Base-by-base conservation (phyloP, 805 yeast genomes). In the Wickerhamomyces canadensis region DNA sequence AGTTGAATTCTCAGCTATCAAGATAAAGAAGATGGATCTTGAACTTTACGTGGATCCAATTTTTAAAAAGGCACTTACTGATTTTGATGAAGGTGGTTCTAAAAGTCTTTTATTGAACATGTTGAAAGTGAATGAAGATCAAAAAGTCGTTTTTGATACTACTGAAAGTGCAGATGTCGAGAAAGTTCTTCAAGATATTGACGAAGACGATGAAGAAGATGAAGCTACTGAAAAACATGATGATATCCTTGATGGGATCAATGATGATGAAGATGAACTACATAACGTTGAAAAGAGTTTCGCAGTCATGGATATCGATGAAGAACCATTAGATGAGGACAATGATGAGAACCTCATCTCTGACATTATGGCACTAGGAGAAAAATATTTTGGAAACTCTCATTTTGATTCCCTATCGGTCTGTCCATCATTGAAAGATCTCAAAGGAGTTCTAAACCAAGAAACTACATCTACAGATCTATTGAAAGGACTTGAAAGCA, bases 81-180 rank as follows among this genome's bases (percentile, higher is more conserved):
- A 82, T 36, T 83, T 83, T 48, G 93, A 84, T 55, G 91, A 83
- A 61, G 89, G 89, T 27, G 91, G 93, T 3, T 80, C 91, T 7
- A 83, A 80, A 51, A 75, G 84, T 41, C 62, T 84, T 34, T 58
- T 83, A 30, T 54, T 80, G 43, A 83, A 83, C 44, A 74, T 84
- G 0, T 65, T 83, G 31, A 67, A 68, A 42, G 64, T 78, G 13
- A 80, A 81, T 48, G 38, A 55, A 1, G 49, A 68, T 1, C 75
- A 78, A 0, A 59, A 81, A 48, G 78, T 83, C 4, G 74, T 80
- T 2, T 81, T 83, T 51, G 91, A 80, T 51, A 85, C 86, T 19
- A 64, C 64, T 7, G 54, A 60, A 45, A 44, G 35, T 28, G 46
- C 23, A 5, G 24, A 21, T 7, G 10, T 21, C 10, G 23, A 7